Conservation (phyloP, 2,329 filamentous ascomycete genomes). For the Exophiala bonariae region DNA sequence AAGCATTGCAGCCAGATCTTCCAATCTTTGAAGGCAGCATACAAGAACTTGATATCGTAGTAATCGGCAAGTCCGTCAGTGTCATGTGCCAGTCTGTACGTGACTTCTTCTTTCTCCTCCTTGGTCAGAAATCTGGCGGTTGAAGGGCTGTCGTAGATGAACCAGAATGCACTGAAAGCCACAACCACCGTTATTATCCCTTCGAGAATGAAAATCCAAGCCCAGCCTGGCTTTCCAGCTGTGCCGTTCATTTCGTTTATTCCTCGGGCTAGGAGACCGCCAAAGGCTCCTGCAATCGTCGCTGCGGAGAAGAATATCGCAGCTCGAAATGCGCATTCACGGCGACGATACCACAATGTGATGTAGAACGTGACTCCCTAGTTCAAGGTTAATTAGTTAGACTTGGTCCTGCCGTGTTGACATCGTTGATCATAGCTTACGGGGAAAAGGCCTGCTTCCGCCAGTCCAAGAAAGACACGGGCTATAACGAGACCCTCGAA, state of each 20-base stretch:
- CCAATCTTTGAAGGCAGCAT: slow-evolving; percentile 51
- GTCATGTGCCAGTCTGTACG: slow-evolving; percentile 42
- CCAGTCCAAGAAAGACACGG: slow-evolving; percentile 43
- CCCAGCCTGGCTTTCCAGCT: slow-evolving; percentile 44
- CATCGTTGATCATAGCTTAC: slow-evolving; percentile 36
- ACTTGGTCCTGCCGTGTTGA: too few relatives aligned
- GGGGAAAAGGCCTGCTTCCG: slow-evolving; percentile 38
- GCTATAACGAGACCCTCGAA: slow-evolving; percentile 15
- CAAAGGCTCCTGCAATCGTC: slow-evolving; percentile 20
- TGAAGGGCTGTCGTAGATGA: slow-evolving; percentile 52
- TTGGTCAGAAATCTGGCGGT: slow-evolving; percentile 46
- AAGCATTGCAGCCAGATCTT: slow-evolving; percentile 44
- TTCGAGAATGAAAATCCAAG: slow-evolving; percentile 44
- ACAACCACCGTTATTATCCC: slow-evolving; percentile 45
- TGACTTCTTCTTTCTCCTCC: slow-evolving; percentile 39
- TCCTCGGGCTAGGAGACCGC: slow-evolving; percentile 37
- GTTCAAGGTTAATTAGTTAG: too few relatives aligned
- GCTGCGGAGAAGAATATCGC: slow-evolving; percentile 24
- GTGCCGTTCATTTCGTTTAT: slow-evolving; percentile 45
- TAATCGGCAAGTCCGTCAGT: slow-evolving; percentile 42
- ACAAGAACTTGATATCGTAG: slow-evolving; percentile 50
- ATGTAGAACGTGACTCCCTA: slow-evolving; percentile 19
- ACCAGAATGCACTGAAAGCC: slow-evolving; percentile 46
- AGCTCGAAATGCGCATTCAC: slow-evolving; percentile 19
- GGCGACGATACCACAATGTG: slow-evolving; percentile 19